phyloP scores from a whole-genome alignment of 2,329 filamentous ascomycete genomes.

The Pseudogymnoascus sp. region DNA sequence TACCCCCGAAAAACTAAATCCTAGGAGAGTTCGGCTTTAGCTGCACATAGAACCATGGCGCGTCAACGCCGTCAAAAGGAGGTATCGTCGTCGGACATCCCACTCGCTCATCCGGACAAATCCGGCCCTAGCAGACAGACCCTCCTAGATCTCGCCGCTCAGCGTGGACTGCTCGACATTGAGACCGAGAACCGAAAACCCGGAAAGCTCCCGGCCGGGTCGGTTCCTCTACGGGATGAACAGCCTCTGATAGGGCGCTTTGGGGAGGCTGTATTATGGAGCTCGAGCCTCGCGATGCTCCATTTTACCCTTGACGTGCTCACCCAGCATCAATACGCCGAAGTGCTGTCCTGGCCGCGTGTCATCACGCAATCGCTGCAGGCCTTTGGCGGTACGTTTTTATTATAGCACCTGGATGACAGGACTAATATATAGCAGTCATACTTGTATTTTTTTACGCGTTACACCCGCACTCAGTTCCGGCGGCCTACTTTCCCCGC shows the following conservation, averaged over 20 bases:
- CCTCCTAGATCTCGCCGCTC: constrained; percentile 62
- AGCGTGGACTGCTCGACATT: constrained; percentile 41
- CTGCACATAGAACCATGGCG: constrained; percentile 30
- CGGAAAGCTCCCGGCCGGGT: constrained; percentile 19
- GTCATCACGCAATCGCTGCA: constrained; percentile 44
- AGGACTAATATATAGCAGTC: constrained; percentile 26
- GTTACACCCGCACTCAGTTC: constrained; percentile 31
- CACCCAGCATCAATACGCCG: constrained; percentile 70
- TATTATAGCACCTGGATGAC: constrained; percentile 6
- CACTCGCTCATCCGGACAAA: constrained; percentile 61
- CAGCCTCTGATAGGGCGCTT: constrained; percentile 24
- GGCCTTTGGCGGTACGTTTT: constrained; percentile 42
- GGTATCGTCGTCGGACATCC: constrained; percentile 42
- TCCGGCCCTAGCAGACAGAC: constrained; percentile 55
- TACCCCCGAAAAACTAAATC: background rate
- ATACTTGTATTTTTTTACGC: constrained; percentile 26
- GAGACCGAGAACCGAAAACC: constrained; percentile 19
- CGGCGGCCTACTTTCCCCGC: constrained; percentile 40
- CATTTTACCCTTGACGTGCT: constrained; percentile 73
- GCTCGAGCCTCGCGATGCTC: constrained; percentile 56
- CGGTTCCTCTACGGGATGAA: constrained; percentile 12
- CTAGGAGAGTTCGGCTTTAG: background rate
- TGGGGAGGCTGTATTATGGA: constrained; percentile 47
- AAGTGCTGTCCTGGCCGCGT: constrained; percentile 49
- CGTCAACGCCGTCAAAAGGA: constrained; percentile 39